Percentiles rank a stretch among this genome's conserved stretches.
phyloP scores from a whole-genome alignment of 805 yeast genomes.

The Kodamaea laetipori region DNA sequence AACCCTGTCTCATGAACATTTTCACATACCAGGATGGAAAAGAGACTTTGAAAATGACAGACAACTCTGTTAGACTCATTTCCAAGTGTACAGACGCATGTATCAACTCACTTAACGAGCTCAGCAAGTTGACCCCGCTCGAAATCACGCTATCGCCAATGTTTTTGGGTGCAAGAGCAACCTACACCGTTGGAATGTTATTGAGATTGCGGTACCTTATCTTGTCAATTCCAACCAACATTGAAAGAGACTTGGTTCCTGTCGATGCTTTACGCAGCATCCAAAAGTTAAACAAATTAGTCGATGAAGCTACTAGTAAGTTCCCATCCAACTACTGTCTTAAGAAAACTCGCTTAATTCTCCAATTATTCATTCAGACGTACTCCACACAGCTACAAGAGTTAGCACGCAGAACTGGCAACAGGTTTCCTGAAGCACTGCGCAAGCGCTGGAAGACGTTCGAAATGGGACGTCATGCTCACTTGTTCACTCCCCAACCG shows the following conservation, averaged over 20 bases:
- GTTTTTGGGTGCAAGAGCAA: slow-evolving; percentile 55
- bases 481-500: slow-evolving; percentile 13
- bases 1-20: slow-evolving; percentile 43
- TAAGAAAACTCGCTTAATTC: slow-evolving; percentile 55
- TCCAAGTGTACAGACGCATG: slow-evolving; percentile 57
- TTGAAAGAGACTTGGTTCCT: slow-evolving; percentile 51
- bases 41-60: slow-evolving; percentile 21
- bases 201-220: slow-evolving; percentile 57
- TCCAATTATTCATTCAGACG: slow-evolving; percentile 62
- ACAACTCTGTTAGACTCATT: slow-evolving; percentile 43
- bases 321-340: slow-evolving; percentile 49
- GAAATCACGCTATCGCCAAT: slow-evolving; percentile 60
- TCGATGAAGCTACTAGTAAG: slow-evolving; percentile 30
- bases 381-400: slow-evolving; percentile 55
- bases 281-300: slow-evolving; percentile 28
- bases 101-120: slow-evolving; percentile 51
- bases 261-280: slow-evolving; percentile 41
- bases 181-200: slow-evolving; percentile 68
- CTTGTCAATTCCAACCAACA: slow-evolving; percentile 51
- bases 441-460: slow-evolving; percentile 16
- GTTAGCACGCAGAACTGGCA: slow-evolving; percentile 27
- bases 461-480: slow-evolving; percentile 23
- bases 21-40: slow-evolving; percentile 14
- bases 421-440: slow-evolving; percentile 10
- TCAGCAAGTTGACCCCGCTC: slow-evolving; percentile 44